Evolutionary conservation across 176 grass and related monocot species (phyloP).

Genomic region (Eragrostis nindensis): DNA sequence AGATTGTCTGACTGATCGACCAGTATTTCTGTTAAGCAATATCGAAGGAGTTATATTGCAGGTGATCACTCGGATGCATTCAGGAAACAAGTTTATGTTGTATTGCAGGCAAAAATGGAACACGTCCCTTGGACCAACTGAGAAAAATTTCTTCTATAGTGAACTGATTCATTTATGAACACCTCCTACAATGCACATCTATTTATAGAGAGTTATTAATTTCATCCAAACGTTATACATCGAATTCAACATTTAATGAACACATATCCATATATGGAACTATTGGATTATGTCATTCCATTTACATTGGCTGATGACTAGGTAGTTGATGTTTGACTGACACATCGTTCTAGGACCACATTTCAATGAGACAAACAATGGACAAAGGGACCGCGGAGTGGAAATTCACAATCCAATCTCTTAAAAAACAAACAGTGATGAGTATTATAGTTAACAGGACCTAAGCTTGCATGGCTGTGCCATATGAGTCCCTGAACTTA

Average conservation of each 20-base stretch:
- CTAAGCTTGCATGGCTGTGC: neutral
- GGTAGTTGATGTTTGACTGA: neutral
- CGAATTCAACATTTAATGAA: neutral
- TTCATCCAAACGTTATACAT: neutral
- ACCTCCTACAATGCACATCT: neutral
- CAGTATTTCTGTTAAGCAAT: too few species aligned
- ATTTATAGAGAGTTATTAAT: neutral
- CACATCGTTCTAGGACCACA: neutral
- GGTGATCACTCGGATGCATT: neutral
- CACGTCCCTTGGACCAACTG: neutral
- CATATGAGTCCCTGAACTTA: neutral
- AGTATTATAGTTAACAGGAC: neutral
- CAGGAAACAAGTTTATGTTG: neutral
- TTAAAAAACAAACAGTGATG: neutral
- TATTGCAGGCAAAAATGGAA: neutral
- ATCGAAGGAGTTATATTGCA: too few species aligned
- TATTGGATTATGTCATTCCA: neutral
- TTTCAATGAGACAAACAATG: neutral
- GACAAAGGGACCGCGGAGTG: neutral
- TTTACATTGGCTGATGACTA: neutral
- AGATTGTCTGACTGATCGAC: too few species aligned
- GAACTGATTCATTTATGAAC: neutral
- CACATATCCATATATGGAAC: neutral
- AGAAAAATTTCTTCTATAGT: neutral
- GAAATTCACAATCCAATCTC: neutral